phyloP scores from a whole-genome alignment of 2,329 filamentous ascomycete genomes.

The Phialophora chinensis region DNA sequence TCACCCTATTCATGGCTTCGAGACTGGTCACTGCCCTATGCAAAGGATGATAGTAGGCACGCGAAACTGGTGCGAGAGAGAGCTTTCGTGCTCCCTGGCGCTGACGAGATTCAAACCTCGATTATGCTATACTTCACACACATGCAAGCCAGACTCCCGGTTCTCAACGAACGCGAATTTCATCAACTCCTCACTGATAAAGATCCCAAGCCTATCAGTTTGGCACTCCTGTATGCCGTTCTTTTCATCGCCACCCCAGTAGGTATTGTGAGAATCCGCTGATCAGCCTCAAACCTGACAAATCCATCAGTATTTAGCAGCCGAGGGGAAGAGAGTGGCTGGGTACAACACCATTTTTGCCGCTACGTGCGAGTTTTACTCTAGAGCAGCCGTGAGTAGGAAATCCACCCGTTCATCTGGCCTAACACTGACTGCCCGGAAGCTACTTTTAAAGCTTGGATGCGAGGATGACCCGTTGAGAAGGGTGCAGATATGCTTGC shows the following conservation, averaged over 20 bases:
- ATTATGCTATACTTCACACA: slow-evolving; percentile 2
- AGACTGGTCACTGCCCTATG: neutral
- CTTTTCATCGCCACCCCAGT: neutral
- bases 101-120: neutral
- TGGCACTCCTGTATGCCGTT: neutral
- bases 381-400: neutral
- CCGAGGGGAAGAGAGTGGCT: neutral
- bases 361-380: neutral
- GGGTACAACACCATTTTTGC: neutral
- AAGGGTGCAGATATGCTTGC: slow-evolving; percentile 2
- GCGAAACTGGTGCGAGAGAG: neutral
- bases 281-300: neutral
- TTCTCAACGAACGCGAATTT: neutral
- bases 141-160: neutral
- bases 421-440: neutral
- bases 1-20: neutral
- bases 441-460: neutral
- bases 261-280: neutral
- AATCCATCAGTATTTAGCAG: neutral
- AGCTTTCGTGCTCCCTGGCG: neutral
- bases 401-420: too few relatives aligned
- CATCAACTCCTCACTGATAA: neutral
- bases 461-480: slow-evolving; percentile 1
- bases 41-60: neutral
- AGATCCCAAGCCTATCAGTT: neutral